Base-by-base conservation (phyloP, 1,139 yeast species). In the Meyerozyma smithsonii region DNA sequence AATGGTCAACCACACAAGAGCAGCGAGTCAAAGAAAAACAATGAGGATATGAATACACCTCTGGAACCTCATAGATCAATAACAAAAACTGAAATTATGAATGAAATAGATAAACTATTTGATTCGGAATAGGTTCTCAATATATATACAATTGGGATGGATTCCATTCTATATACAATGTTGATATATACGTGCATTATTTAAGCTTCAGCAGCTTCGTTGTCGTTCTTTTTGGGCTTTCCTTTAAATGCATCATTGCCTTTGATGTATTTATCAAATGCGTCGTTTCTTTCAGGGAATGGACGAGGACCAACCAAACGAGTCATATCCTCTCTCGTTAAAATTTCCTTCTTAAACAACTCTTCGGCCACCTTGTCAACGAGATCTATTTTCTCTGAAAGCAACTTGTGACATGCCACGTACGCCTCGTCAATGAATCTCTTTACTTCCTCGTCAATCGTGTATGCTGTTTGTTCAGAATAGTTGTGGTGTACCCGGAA, bases 301-400 rank as follows among this genome's bases (percentile, higher is more conserved):
- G 89, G 89, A 54, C 94, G 72, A 48, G 82, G 81, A 2, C 94
- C 94, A 35, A 83, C 66, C 32, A 84, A 56, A 42, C 79, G 68
- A 41, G 84, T 76, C 94, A 84, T 84, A 54, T 84, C 94, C 55
- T 84, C 89, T 62, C 94, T 76, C 2, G 92, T 84, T 39, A 84
- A 69, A 5, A 84, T 87, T 56, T 84, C 94, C 53, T 84, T 84
- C 39, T 67, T 59, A 49, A 79, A 67, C 41, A 84, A 69, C 45
- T 82, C 80, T 52, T 84, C 78, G 0, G 92, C 92, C 18, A 84
- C 84, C 46, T 72, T 69, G 46, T 79, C 84, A 17, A 84, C 84
- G 44, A 79, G 80, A 1, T 72, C 77, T 8, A 77, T 55, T 49
- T 81, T 82, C 44, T 79, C 85, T 19, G 62, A 65, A 47, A 84